Evolutionary conservation across 768 basidiomycete species (phyloP), one percentile per base, ranked within the genome.

Genomic region (Suillus weaverae): DNA sequence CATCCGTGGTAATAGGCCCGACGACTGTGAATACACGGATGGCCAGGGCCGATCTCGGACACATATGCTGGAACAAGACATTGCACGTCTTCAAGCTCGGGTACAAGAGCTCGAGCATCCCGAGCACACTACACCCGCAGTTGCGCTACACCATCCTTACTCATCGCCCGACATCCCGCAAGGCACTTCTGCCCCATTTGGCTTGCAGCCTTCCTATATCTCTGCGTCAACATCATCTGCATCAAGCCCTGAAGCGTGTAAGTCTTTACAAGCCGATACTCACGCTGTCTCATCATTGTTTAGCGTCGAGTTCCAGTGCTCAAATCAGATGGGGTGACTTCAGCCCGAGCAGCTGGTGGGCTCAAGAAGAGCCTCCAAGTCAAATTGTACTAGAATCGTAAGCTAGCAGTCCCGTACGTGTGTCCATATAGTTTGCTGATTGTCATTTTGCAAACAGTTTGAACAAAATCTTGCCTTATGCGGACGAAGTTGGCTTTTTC

Each of bases 1-100:
- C 76, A 73, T 77, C 30, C 77, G 80, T 9, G 83, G 85, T 32
- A 85, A 87, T 43, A 84, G 87, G 64, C 81, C 81, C 33, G 88
- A 88, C 61, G 87, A 87, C 36, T 91, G 90, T 73, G 89, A 91
- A 75, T 91, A 90, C 73, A 80, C 85, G 7, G 89, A 90, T 69
- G 86, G 85, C 6, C 82, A 82, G 38, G 83, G 83, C 50, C 83
- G 86, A 64, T 86, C 89, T 22, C 78, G 84, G 62, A 89, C 85
- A 4, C 81, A 87, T 69, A 78, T 81, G 5, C 74, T 91, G 22
- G 87, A 89, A 71, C 87, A 88, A 43, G 83, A 86, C 1, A 78
- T 90, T 30, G 76, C 81, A 1, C 79, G 84, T 36, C 76, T 90
- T 41, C 83, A 84, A 72, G 81, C 84, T 46, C 82, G 88, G 44